A percentile compares a stretch with the other conserved stretches of the same genome.
Conservation (phyloP, 2,329 filamentous ascomycete genomes). For the Huntiella omanensis region DNA sequence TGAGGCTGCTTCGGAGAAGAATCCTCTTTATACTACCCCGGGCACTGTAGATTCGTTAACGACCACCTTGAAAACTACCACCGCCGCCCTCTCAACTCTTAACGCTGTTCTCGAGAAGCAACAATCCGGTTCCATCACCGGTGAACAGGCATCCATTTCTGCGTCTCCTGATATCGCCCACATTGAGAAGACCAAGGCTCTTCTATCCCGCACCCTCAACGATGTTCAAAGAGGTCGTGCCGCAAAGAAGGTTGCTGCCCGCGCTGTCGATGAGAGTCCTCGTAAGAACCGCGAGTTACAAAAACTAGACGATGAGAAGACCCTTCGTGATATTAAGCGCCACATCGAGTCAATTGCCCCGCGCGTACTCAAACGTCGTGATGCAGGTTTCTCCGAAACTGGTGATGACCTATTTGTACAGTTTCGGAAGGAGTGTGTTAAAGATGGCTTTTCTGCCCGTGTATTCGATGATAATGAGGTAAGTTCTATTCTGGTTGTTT, state of each 20-base stretch:
- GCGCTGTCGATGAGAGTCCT: constrained; percentile 20
- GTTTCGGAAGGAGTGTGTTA: constrained; percentile 38
- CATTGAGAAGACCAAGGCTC: constrained; percentile 32
- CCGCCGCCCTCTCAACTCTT: constrained; percentile 35
- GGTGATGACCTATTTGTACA: constrained; percentile 37
- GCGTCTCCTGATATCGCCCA: constrained; percentile 22
- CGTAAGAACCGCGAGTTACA: constrained; percentile 28
- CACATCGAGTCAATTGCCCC: constrained; percentile 35
- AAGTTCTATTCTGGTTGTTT: constrained; percentile 13
- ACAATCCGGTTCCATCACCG: constrained; percentile 13
- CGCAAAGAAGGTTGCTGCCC: constrained; percentile 19
- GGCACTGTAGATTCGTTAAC: constrained; percentile 18
- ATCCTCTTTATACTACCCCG: constrained; percentile 28
- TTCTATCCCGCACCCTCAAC: constrained; percentile 37
- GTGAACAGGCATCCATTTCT: constrained; percentile 5
- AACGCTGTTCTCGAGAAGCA: constrained; percentile 27
- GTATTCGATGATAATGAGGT: constrained; percentile 33
- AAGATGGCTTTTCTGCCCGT: constrained; percentile 37
- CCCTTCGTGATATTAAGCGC: constrained; percentile 4
- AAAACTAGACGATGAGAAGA: constrained; percentile 1
- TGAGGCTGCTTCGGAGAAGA: constrained; percentile 34
- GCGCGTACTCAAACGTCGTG: constrained; percentile 27
- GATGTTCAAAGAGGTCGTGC: constrained; percentile 34
- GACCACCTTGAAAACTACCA: constrained; percentile 31
- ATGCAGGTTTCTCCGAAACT: constrained; percentile 22